Evolutionary conservation across 179 eudicot species (phyloP), one percentile per base, ranked within the genome.

Genomic region (Nepenthes alata): DNA sequence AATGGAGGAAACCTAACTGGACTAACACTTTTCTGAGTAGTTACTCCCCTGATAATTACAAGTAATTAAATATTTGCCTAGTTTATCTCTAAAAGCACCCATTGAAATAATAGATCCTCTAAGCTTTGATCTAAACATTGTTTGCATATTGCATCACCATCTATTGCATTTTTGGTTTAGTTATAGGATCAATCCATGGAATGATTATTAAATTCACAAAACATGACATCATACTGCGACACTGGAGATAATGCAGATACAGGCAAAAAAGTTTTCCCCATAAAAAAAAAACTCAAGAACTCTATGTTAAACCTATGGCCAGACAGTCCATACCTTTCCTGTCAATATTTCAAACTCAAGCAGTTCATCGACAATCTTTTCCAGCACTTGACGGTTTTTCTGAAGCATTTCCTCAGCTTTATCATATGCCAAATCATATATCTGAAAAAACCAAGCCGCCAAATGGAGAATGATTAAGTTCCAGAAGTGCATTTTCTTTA

Each of bases 331-430:
- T 58, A 76, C 97, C 97, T 83, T 88, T 80, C 94, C 88, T 4
- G 87, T 74, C 76, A 91, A 72, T 57, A 85, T 75, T 70, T 88
- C 94, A 75, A 72, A 82, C 72, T 87, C 85, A 8, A 91, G 76
- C 75, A 91, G 74, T 66, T 91, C 89, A 63, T 85, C 88, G 47
- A 88, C 97, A 62, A 85, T 81, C 65, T 79, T 85, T 60, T 82
- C 90, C 62, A 91, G 84, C 59, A 74, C 90, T 45, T 10, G 25
- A 55, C 66, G 82, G 70, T 91, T 91, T 62, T 72, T 80, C 78
- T 72, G 80, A 63, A 91, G 96, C 80, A 91, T 79, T 58, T 65
- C 71, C 65, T 72, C 79, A 64, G 97, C 97, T 74, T 75, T 91
- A 62, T 88, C 95, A 75, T 81, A 84, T 41, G 94, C 97, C 62